Evolutionary conservation across 306 rosid species (phyloP), one percentile per base, ranked within the genome.

Genomic region (Rosa persica): DNA sequence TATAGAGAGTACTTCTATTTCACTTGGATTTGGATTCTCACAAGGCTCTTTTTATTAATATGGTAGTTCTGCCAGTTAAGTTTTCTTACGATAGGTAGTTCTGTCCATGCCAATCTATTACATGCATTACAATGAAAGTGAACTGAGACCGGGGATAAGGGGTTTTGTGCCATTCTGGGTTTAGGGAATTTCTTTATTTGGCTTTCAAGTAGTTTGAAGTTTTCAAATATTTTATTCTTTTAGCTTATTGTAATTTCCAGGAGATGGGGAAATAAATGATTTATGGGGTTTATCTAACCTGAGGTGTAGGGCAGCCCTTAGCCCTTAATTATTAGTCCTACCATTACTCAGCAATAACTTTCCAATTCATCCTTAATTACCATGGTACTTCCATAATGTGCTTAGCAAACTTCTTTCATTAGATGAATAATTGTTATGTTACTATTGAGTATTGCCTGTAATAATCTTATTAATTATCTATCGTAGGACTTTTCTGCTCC

Each of bases 401-500:
- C 39, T 12, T 62, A 12, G 5, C 8, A 61, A 12, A 36, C 3
- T 65, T 27, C 70, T 6, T 17, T 65, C 44, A 17, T 46, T 36
- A n/a, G 27, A n/a, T 55, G 27, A 55, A 55, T n/a, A n/a, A 55
- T 55, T 57, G 25, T n/a, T 22, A n/a, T 55, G 27, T n/a, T 9
- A 9, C 15, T 57, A 22, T 22, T 61, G 40, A 72, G 30, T 42
- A 36, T 74, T 67, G 36, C 52, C 72, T 73, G 69, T 73, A 69
- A 73, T 66, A 81, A n/a, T 38, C 27, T 77, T 77, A 66, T 62
- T 34, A 39, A 11, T 80, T 66, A 74, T 80, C 74, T 81, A 54
- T 78, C 19, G 48, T 87, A 95, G 98, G 82, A 89, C 78, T 95
- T 93, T 89, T 95, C 98, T 67, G 98, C 93, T 36, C 93, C 88